These are phyloP conservation scores for Solanum peruvianum DNA, from an alignment of 257 asterid species.

Conservation along the genomic window DNA sequence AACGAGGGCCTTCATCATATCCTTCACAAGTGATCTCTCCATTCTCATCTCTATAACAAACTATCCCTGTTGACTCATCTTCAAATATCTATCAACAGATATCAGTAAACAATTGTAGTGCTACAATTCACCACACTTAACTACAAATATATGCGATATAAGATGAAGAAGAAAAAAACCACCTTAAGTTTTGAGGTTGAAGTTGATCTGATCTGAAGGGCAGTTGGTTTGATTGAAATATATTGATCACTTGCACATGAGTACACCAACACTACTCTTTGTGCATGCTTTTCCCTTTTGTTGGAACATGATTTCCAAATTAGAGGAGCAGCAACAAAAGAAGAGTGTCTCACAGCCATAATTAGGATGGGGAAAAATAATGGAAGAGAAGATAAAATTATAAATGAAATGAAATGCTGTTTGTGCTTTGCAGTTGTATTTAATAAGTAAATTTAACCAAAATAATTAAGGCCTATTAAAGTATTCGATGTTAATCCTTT, in stretches of 20 bases:
- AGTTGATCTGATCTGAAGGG: constrained; percentile 32
- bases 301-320: not conserved
- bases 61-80: constrained; percentile 12
- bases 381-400: not conserved
- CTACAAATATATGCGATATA: not conserved
- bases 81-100: constrained; percentile 5
- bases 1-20: constrained; percentile 22
- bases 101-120: not conserved
- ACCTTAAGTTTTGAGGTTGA: constrained; percentile 16
- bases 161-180: not conserved
- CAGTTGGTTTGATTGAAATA: constrained; percentile 19
- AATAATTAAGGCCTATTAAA: not conserved
- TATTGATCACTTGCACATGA: not conserved
- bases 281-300: not conserved
- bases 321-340: not conserved
- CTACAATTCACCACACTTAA: no score
- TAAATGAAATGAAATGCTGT: not conserved
- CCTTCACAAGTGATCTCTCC: constrained; percentile 25
- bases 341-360: not conserved
- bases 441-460: not conserved
- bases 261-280: not conserved
- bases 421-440: not conserved
- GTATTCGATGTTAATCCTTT: not conserved
- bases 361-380: not conserved
- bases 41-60: constrained; percentile 15